Evolutionary conservation across 108 stramenopile species (phyloP).

Genomic region (Nitzschia sp.): DNA sequence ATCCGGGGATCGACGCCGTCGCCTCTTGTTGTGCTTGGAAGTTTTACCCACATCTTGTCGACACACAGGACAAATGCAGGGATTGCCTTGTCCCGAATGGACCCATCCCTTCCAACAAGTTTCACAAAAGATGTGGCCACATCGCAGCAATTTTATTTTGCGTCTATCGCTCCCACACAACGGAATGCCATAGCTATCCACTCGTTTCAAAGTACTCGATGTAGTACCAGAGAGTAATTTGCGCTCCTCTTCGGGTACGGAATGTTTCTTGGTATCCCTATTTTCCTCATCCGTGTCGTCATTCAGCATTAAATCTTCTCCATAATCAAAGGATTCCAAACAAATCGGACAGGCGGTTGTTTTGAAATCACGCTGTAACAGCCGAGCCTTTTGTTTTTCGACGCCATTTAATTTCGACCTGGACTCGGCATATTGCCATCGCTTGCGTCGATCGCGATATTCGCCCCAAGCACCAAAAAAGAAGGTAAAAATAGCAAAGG

Average conservation of each 20-base stretch:
- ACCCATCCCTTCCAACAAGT: constrained; percentile 86
- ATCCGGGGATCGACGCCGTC: constrained; percentile 30
- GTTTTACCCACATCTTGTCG: constrained; percentile 75
- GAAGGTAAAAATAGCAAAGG: constrained; percentile 81
- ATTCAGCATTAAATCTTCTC: constrained; percentile 14
- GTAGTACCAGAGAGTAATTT: neutral
- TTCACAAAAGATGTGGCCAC: constrained; percentile 89
- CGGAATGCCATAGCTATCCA: constrained; percentile 78
- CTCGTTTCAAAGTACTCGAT: constrained; percentile 28
- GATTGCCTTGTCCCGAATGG: constrained; percentile 77
- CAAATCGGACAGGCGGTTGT: constrained; percentile 81
- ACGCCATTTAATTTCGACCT: constrained; percentile 58
- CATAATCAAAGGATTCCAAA: constrained; percentile 64
- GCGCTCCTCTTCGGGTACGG: neutral
- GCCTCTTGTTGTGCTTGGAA: constrained; percentile 19
- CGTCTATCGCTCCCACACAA: constrained; percentile 62
- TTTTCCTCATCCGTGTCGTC: constrained; percentile 13
- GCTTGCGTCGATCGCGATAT: constrained; percentile 75
- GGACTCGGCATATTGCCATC: constrained; percentile 65
- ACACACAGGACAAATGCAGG: constrained; percentile 83
- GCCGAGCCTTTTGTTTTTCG: constrained; percentile 75
- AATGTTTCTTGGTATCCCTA: neutral
- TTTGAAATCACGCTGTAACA: constrained; percentile 65
- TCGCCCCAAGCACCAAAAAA: constrained; percentile 87
- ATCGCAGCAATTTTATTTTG: constrained; percentile 79